Evolutionary conservation across 2,329 filamentous ascomycete genomes (phyloP).

Genomic region (Talaromyces albobiverticillius): DNA sequence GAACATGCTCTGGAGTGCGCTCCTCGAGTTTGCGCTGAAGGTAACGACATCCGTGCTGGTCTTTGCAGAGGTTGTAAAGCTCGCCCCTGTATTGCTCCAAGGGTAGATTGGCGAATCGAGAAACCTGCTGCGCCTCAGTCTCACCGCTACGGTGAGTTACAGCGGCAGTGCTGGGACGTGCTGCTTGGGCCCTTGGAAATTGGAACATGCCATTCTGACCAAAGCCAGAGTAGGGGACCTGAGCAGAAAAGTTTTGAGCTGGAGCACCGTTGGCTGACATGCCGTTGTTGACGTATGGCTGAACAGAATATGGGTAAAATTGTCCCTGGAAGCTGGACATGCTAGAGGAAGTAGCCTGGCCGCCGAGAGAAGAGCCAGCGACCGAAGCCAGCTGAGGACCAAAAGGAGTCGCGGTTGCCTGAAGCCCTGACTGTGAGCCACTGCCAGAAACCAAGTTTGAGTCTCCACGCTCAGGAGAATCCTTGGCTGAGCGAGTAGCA

Average conservation of each 20-base stretch:
- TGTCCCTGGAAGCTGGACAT: constrained; percentile 33
- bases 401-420: constrained; percentile 76
- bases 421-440: constrained; percentile 68
- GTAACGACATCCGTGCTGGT: constrained; percentile 96
- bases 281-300: constrained; percentile 55
- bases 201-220: constrained; percentile 54
- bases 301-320: constrained; percentile 51
- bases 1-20: constrained; percentile 74
- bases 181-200: constrained; percentile 68
- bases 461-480: constrained; percentile 45
- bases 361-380: constrained; percentile 25
- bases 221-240: constrained; percentile 54
- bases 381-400: constrained; percentile 56
- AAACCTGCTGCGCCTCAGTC: constrained; percentile 57
- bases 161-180: constrained; percentile 55
- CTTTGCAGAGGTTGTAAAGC: constrained; percentile 90
- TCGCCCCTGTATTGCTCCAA: constrained; percentile 77
- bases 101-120: constrained; percentile 78
- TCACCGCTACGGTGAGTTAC: constrained; percentile 53
- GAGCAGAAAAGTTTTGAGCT: constrained; percentile 48
- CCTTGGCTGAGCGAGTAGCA: constrained; percentile 57
- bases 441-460: constrained; percentile 42
- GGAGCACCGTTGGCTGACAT: constrained; percentile 36
- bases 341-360: constrained; percentile 28
- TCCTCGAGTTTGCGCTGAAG: constrained; percentile 97